phyloP scores from a whole-genome alignment of 208 protist species.

The Crithidia expoeki region DNA sequence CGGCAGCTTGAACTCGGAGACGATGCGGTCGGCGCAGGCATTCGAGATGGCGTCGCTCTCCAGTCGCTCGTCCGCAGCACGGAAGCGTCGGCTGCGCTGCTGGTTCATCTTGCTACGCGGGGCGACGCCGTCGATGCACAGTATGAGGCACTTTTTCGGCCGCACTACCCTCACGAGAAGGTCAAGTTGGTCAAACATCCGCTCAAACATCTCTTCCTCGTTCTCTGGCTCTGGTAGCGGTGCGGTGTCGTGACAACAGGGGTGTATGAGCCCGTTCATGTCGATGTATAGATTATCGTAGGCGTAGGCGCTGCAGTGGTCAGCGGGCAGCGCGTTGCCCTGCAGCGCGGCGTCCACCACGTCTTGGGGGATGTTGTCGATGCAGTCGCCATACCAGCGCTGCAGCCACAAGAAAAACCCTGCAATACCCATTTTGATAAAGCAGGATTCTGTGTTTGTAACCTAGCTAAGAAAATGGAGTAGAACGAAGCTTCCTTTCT shows the following conservation, averaged over 20 bases:
- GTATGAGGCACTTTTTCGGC: conserved; percentile 98
- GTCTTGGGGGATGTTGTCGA: conserved; percentile 77
- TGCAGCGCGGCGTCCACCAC: conserved; percentile 65
- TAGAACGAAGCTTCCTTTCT: too few relatives aligned
- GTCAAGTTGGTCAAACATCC: conserved; percentile 98
- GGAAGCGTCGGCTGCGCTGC: conserved; percentile 98
- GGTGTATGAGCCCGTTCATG: conserved; percentile 99
- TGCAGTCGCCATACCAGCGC: conserved; percentile 80
- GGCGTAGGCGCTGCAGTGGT: conserved; percentile 31
- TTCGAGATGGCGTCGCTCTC: conserved; percentile 81
- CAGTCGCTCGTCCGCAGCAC: conserved; percentile 90
- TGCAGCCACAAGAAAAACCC: conserved; percentile 92
- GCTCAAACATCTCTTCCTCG: conserved; percentile 93
- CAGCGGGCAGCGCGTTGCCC: conserved; percentile 34
- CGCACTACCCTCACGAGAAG: conserved; percentile 96
- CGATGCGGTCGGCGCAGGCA: conserved; percentile 60
- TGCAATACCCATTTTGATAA: conserved; percentile 82
- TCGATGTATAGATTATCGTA: conserved; percentile 99
- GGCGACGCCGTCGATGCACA: conserved; percentile 98
- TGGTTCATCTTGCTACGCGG: conserved; percentile 99
- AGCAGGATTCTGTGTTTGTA: neutral
- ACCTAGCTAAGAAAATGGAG: too few relatives aligned
- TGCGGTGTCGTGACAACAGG: conserved; percentile 98
- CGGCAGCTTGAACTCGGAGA: conserved; percentile 59
- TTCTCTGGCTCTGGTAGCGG: conserved; percentile 77